Evolutionary conservation across 2,329 filamentous ascomycete species (phyloP).

Genomic region (Drechslerella coelobrocha): DNA sequence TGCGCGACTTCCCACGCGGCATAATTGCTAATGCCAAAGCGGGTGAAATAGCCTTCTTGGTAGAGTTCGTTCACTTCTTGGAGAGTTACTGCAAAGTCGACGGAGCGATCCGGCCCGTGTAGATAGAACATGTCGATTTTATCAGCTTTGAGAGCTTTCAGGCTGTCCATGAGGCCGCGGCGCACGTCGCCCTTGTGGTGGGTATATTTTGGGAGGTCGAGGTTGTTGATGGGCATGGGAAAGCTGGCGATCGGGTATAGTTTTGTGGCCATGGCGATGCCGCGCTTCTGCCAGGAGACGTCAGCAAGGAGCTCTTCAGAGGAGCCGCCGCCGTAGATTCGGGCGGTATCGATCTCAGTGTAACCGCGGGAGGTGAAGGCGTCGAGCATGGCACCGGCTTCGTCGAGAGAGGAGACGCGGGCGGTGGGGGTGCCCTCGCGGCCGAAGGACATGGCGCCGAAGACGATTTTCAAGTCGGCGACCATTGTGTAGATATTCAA

Average conservation of each 20-base stretch:
- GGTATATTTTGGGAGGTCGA: slow-evolving; percentile 12
- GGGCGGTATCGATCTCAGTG: slow-evolving; percentile 38
- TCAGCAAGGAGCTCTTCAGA: slow-evolving; percentile 30
- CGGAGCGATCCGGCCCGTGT: slow-evolving; percentile 71
- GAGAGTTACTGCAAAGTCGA: slow-evolving; percentile 80
- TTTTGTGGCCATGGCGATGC: slow-evolving; percentile 27
- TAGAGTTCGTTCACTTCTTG: slow-evolving; percentile 79
- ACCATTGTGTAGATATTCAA: slow-evolving; percentile 16
- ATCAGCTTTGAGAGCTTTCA: slow-evolving; percentile 30
- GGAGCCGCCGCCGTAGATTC: slow-evolving; percentile 29
- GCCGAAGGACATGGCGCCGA: slow-evolving; percentile 42
- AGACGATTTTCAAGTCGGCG: slow-evolving; percentile 37
- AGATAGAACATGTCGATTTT: slow-evolving; percentile 77
- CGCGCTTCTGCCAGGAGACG: slow-evolving; percentile 7
- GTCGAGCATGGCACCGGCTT: slow-evolving; percentile 18
- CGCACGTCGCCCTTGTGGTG: slow-evolving; percentile 20
- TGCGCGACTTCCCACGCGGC: slow-evolving; percentile 88
- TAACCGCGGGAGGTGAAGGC: slow-evolving; percentile 26
- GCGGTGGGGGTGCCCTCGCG: slow-evolving; percentile 16
- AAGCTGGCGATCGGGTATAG: slow-evolving; percentile 23
- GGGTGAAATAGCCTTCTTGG: slow-evolving; percentile 83
- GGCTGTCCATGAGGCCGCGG: slow-evolving; percentile 26
- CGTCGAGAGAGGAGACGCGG: slow-evolving; percentile 21
- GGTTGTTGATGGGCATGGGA: slow-evolving; percentile 2
- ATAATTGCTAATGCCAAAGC: slow-evolving; percentile 81